These are phyloP conservation scores for Arachis monticola DNA, from an alignment of 331 rosid species.

Conservation along the genomic window DNA sequence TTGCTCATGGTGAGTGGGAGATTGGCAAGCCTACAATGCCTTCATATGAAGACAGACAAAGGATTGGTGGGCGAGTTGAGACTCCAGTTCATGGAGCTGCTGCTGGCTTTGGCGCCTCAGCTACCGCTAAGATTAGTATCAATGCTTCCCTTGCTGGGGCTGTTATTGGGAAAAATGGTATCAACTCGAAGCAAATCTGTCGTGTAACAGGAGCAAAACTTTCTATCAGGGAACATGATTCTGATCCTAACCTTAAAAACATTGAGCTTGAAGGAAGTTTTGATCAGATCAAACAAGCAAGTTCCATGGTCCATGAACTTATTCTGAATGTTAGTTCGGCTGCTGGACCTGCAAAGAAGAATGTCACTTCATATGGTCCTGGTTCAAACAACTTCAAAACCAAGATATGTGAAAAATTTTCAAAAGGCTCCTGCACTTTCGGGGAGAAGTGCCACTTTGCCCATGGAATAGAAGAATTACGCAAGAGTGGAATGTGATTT, in stretches of 20 bases:
- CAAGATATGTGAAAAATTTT: conserved; percentile 74
- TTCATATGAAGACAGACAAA: conserved; percentile 65
- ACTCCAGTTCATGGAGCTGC: conserved; percentile 63
- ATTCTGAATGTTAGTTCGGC: conserved; percentile 62
- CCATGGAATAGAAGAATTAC: conserved; percentile 70
- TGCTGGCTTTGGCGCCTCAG: conserved; percentile 74
- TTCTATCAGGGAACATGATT: conserved; percentile 74
- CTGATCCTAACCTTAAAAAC: conserved; percentile 72
- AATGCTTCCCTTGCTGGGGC: conserved; percentile 87
- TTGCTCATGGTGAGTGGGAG: conserved; percentile 95
- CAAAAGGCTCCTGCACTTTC: conserved; percentile 77
- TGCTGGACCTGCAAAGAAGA: conserved; percentile 56
- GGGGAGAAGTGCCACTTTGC: conserved; percentile 92
- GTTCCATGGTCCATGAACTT: conserved; percentile 84
- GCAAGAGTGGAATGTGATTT: conserved; percentile 61
- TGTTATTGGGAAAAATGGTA: conserved; percentile 79
- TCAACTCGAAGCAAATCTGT: conserved; percentile 80
- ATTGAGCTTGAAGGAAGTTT: conserved; percentile 90
- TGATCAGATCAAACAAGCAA: conserved; percentile 90
- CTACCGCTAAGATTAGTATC: conserved; percentile 85
- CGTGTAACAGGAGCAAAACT: conserved; percentile 84
- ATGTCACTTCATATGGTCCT: conserved; percentile 33
- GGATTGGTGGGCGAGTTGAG: conserved; percentile 61
- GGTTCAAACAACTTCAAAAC: conserved; percentile 70
- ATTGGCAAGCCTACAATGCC: conserved; percentile 75